A percentile compares a stretch with the other conserved stretches of the same genome.
These are phyloP conservation scores for Mitragyna speciosa DNA, from an alignment of 257 asterid species.

Conservation along the genomic window DNA sequence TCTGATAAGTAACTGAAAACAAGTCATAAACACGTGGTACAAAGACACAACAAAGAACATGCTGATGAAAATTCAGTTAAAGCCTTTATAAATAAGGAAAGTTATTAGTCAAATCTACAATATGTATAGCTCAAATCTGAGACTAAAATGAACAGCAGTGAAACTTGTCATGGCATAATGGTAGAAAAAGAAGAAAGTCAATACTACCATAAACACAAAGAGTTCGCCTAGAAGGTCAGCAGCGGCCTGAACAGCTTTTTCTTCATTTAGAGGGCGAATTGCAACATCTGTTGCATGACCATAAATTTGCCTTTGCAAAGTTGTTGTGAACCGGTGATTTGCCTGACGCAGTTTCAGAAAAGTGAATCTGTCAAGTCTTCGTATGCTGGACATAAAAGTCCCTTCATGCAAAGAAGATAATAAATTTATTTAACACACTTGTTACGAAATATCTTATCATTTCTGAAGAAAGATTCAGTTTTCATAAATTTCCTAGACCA, in stretches of 20 bases:
- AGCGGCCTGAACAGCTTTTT: slow-evolving; percentile 86
- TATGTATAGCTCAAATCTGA: neutral
- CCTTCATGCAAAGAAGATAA: neutral
- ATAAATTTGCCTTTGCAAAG: slow-evolving; percentile 71
- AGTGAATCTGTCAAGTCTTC: neutral
- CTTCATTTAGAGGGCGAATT: slow-evolving; percentile 87
- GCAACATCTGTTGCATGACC: slow-evolving; percentile 76
- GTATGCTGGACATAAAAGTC: neutral
- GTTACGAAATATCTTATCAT: neutral
- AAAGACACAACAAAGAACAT: neutral
- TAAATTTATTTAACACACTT: neutral
- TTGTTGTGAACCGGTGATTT: slow-evolving; percentile 74
- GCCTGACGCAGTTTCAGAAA: slow-evolving; percentile 42
- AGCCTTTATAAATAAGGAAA: neutral
- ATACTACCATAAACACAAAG: slow-evolving; percentile 64
- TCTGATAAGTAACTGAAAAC: neutral
- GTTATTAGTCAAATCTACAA: neutral
- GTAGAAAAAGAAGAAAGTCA: slow-evolving; percentile 3
- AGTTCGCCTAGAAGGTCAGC: slow-evolving; percentile 87
- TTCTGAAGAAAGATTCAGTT: neutral
- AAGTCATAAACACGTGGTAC: neutral
- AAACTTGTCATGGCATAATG: neutral
- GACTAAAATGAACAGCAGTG: neutral
- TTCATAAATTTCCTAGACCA: neutral
- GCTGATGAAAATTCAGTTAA: neutral